These are phyloP conservation scores for Choanephora cucurbitarum DNA, from an alignment of 371 early-diverging fungal species.

Conservation along the genomic window DNA sequence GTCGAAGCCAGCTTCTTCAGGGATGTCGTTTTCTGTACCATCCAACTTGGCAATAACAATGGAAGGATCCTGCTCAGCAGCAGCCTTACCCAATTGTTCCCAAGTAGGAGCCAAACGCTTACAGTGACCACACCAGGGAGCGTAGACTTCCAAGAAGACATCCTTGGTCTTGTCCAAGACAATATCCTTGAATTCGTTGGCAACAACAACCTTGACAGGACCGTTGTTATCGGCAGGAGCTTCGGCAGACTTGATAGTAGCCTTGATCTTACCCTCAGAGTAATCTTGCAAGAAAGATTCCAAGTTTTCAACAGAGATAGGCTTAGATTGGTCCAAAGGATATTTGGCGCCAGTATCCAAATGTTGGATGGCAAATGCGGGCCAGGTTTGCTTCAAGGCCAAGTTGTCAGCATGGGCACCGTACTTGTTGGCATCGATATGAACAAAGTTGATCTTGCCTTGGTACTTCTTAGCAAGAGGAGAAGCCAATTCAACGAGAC, in stretches of 20 bases:
- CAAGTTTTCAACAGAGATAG: conserved; percentile 60
- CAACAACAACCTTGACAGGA: conserved; percentile 89
- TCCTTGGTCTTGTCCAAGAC: conserved; percentile 89
- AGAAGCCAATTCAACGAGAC: conserved; percentile 57
- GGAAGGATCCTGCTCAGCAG: conserved; percentile 40
- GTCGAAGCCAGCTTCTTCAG: conserved; percentile 68
- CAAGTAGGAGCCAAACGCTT: conserved; percentile 86
- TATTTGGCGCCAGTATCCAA: conserved; percentile 72
- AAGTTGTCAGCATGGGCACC: conserved; percentile 84
- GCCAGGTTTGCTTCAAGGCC: conserved; percentile 85
- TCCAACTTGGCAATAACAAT: conserved; percentile 94
- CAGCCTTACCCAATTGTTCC: conserved; percentile 66
- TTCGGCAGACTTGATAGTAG: conserved; percentile 82
- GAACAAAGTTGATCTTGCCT: conserved; percentile 86
- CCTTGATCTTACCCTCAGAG: conserved; percentile 69
- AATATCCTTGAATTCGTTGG: conserved; percentile 72
- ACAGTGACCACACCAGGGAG: conserved; percentile 95
- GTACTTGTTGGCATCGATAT: conserved; percentile 84
- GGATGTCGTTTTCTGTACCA: conserved; percentile 93
- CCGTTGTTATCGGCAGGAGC: conserved; percentile 85
- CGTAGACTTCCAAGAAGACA: conserved; percentile 94
- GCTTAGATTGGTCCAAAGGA: conserved; percentile 74
- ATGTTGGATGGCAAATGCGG: conserved; percentile 90
- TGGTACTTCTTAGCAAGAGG: conserved; percentile 82
- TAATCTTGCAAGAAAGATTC: conserved; percentile 67